Base-by-base conservation (phyloP, 192 early-diverging fungal genomes). In the Coemansia sp. region DNA sequence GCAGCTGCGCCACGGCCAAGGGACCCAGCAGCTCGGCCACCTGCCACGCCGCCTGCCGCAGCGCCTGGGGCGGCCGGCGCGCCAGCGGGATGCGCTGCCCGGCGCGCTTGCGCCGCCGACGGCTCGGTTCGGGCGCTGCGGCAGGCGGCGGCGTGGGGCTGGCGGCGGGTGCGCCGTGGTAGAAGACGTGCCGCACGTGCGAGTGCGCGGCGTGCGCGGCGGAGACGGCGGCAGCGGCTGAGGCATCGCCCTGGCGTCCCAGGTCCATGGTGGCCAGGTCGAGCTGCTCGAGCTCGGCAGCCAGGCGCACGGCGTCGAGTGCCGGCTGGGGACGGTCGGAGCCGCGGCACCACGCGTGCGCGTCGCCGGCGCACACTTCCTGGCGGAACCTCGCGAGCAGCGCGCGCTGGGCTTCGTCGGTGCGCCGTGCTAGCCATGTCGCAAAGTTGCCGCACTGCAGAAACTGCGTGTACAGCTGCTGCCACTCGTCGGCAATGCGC, bases 361-460 rank as follows among this genome's bases (percentile, higher is more conserved):
- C 40, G 43, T 78, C 68, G 48, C 68, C 68, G 29, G 38, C 53
- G 22, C 83, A 81, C 24, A 95, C 64, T 40, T 88, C 83, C 51
- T 85, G 78, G 19, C 92, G 60, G 56, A 92, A 91, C 15, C 87
- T 80, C 39, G 66, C 62, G 28, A 85, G 76, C 79, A 95, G 83
- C 46, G 90, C 87, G 27, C 86, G 84, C 64, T 91, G 88, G 0
- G 90, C 85, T 27, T 89, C 84, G 28, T 75, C 78, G 4, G 88
- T 92, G 7, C 89, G 80, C 30, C 84, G 76, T 10, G 87, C 88
- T 20, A 98, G 80, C 95, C 95, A 98, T 1, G 91, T 86, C 5
- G 93, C 93, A 83, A 98, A 98, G 56, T 94, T 97, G 38, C 91
- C 87, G 38, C 91, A 94, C 66, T 88, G 88, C 34, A 97, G 71